Evolutionary conservation across 441 rosid species (phyloP).

Genomic region (Bruguiera hainesii): DNA sequence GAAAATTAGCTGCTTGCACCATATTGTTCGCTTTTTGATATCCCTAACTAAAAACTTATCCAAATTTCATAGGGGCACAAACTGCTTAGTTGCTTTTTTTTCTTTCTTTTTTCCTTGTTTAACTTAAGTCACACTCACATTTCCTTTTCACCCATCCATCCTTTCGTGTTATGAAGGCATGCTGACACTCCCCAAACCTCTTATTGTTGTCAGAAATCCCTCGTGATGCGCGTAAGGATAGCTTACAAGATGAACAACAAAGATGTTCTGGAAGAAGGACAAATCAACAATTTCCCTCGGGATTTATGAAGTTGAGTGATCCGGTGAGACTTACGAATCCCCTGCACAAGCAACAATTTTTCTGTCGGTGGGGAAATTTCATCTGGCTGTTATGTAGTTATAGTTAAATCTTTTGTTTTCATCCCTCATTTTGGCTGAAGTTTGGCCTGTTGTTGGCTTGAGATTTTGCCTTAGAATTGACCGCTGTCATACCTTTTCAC

Average conservation of each 20-base stretch:
- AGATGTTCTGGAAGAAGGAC: conserved; percentile 89
- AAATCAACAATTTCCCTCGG: conserved; percentile 81
- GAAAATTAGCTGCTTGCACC: neutral
- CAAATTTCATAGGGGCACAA: neutral
- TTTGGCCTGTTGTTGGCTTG: conserved; percentile 25
- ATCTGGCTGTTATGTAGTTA: conserved; percentile 28
- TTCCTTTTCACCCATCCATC: neutral
- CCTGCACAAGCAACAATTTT: conserved; percentile 17
- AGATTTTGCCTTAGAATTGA: conserved; percentile 31
- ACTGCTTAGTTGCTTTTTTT: neutral
- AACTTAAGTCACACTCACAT: neutral
- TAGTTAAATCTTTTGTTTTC: conserved; percentile 24
- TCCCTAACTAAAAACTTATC: neutral
- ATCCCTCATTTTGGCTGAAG: conserved; percentile 26
- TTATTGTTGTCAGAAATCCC: conserved; percentile 66
- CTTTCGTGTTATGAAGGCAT: neutral
- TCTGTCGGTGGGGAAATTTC: conserved; percentile 22
- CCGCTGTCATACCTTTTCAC: conserved; percentile 15
- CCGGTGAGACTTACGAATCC: conserved; percentile 15
- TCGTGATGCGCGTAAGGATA: conserved; percentile 92
- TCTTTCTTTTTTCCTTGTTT: no score
- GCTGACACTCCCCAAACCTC: neutral
- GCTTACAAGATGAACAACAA: conserved; percentile 72
- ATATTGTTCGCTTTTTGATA: neutral
- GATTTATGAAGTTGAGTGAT: conserved; percentile 48